Conservation (phyloP, 1,139 yeast genomes). For the Magnusiomyces ingens region DNA sequence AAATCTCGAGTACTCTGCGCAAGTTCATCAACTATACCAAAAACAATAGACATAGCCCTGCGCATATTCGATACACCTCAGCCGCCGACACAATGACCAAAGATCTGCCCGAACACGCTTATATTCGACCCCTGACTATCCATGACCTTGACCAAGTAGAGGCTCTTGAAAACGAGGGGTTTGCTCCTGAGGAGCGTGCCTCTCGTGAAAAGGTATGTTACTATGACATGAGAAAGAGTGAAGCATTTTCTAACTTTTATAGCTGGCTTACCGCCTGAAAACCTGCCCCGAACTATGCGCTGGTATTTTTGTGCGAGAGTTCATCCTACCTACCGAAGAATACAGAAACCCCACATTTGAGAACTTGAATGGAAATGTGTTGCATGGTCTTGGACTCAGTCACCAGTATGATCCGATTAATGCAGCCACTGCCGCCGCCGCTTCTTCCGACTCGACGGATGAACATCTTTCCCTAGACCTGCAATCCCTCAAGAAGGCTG, state of each 20-base stretch:
- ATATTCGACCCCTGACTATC: slow-evolving; percentile 72
- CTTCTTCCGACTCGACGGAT: slow-evolving; percentile 39
- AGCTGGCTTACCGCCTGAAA: slow-evolving; percentile 53
- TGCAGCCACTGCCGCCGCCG: slow-evolving; percentile 27
- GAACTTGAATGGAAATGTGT: neutral
- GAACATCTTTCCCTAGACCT: slow-evolving; percentile 7
- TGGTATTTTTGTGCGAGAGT: slow-evolving; percentile 66
- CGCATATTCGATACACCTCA: too few relatives aligned
- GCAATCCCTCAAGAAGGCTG: too few relatives aligned
- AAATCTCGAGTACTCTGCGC: too few relatives aligned
- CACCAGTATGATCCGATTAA: slow-evolving; percentile 6
- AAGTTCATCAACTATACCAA: too few relatives aligned
- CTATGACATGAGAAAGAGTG: neutral
- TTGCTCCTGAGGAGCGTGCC: slow-evolving; percentile 60
- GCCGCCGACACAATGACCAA: too few relatives aligned
- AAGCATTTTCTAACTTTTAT: neutral
- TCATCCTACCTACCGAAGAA: slow-evolving; percentile 9
- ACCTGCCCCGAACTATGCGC: slow-evolving; percentile 87
- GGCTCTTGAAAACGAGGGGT: slow-evolving; percentile 61
- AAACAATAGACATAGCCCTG: too few relatives aligned
- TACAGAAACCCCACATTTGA: slow-evolving; percentile 2
- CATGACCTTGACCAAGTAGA: slow-evolving; percentile 60
- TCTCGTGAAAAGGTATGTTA: slow-evolving; percentile 46
- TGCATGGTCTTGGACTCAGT: too few relatives aligned
- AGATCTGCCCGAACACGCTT: slow-evolving; percentile 52